A percentile compares a stretch with the other conserved stretches of the same genome.
Evolutionary conservation across 2,329 filamentous ascomycete genomes (phyloP).

Genomic region (Nannizziopsis arthrosporioides): DNA sequence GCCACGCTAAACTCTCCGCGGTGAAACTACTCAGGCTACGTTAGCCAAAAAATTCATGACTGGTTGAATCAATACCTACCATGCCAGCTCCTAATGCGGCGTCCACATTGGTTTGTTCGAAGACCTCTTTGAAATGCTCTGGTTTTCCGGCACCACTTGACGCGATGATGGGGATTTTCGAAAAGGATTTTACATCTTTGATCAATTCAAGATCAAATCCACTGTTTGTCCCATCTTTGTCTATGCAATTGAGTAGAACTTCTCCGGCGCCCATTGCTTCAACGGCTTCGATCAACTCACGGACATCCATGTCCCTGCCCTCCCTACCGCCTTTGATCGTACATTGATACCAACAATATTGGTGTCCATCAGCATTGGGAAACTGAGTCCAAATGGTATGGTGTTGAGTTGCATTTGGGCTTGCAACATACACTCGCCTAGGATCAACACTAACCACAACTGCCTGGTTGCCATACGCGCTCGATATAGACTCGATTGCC

Average conservation of each 20-base stretch:
- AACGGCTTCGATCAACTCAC: conserved; percentile 75
- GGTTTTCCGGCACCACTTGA: conserved; percentile 85
- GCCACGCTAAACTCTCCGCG: conserved; percentile 86
- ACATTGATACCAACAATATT: conserved; percentile 91
- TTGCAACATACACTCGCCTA: conserved; percentile 71
- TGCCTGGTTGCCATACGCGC: conserved; percentile 89
- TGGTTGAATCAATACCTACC: conserved; percentile 36
- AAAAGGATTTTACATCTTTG: conserved; percentile 69
- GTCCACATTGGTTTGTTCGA: conserved; percentile 72
- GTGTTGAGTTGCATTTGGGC: conserved; percentile 56
- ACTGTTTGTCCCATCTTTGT: conserved; percentile 86
- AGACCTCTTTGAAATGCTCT: conserved; percentile 81
- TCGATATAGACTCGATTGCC: conserved; percentile 88
- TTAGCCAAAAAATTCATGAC: conserved; percentile 9
- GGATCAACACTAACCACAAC: conserved; percentile 94
- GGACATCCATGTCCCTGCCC: conserved; percentile 84
- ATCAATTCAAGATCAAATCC: conserved; percentile 94
- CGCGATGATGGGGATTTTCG: conserved; percentile 89
- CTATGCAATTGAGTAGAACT: conserved; percentile 93
- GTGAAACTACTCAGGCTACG: conserved; percentile 53
- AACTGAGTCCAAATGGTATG: conserved; percentile 61
- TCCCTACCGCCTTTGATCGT: conserved; percentile 93
- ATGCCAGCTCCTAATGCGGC: conserved; percentile 91
- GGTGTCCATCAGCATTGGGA: conserved; percentile 64
- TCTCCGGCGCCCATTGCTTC: conserved; percentile 94